Evolutionary conservation across 805 yeast genomes (phyloP).

Genomic region (Wickerhamomyces canadensis): DNA sequence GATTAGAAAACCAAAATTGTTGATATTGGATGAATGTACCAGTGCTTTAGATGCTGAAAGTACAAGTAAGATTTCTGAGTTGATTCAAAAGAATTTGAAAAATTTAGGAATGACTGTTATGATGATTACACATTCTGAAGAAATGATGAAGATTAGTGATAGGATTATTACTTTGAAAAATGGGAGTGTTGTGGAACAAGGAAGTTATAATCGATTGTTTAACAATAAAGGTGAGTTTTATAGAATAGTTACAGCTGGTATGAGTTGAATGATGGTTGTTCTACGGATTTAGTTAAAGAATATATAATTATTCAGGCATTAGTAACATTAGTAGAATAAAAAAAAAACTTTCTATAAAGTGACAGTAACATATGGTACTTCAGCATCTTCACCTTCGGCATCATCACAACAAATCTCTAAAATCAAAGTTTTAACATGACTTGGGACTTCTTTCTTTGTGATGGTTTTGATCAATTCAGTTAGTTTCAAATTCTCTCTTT

Average conservation of each 20-base stretch:
- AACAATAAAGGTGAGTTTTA: conserved; percentile 24
- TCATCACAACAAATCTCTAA: conserved; percentile 93
- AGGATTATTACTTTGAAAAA: conserved; percentile 40
- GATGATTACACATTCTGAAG: conserved; percentile 69
- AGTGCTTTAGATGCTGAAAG: conserved; percentile 76
- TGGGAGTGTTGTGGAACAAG: conserved; percentile 46
- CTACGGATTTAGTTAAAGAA: too few species aligned
- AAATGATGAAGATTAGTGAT: conserved; percentile 57
- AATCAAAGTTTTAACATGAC: conserved; percentile 70
- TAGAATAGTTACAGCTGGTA: conserved; percentile 25
- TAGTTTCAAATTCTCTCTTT: conserved; percentile 60
- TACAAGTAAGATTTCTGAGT: conserved; percentile 39
- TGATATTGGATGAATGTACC: conserved; percentile 82
- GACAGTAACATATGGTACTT: conserved; percentile 81
- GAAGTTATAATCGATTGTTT: conserved; percentile 29
- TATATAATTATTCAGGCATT: background rate
- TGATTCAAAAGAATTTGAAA: conserved; percentile 36
- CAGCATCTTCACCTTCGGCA: conserved; percentile 89
- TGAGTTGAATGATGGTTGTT: background rate
- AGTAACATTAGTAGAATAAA: background rate
- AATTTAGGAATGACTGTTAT: conserved; percentile 42
- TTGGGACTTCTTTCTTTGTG: conserved; percentile 74
- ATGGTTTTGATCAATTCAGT: conserved; percentile 79
- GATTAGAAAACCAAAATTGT: conserved; percentile 52
- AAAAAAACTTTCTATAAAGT: conserved; percentile 30